Percentiles rank a stretch among this genome's conserved stretches.
These are phyloP conservation scores for Echria macrotheca DNA, from an alignment of 495 filamentous ascomycete species.

Conservation along the genomic window DNA sequence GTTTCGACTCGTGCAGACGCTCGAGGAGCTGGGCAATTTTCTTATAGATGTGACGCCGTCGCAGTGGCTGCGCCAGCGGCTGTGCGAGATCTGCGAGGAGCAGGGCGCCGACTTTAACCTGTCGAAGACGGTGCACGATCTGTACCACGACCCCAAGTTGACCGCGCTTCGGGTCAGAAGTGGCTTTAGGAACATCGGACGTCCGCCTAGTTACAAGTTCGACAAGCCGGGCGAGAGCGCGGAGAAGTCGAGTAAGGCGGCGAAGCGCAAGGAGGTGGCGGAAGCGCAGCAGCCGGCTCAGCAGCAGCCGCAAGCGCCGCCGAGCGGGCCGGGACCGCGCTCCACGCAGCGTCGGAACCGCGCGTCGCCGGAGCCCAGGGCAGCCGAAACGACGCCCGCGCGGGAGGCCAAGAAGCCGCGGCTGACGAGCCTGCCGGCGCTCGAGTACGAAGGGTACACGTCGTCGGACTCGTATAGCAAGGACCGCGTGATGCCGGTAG, in stretches of 20 bases:
- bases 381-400: too few relatives aligned
- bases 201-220: slow-evolving; percentile 34
- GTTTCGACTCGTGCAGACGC: slow-evolving; percentile 40
- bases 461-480: slow-evolving; percentile 37
- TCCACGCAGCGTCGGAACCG: too few relatives aligned
- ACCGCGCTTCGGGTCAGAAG: slow-evolving; percentile 34
- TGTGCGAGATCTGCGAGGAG: slow-evolving; percentile 33
- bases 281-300: too few relatives aligned
- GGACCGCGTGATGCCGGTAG: slow-evolving; percentile 33
- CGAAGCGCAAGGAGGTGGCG: slow-evolving; percentile 25
- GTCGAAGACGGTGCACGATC: slow-evolving; percentile 30
- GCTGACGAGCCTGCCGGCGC: slow-evolving; percentile 22
- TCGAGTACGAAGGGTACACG: slow-evolving; percentile 39
- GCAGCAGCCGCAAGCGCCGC: too few relatives aligned
- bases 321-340: too few relatives aligned
- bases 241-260: neutral
- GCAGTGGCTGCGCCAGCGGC: slow-evolving; percentile 44
- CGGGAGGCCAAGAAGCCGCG: too few relatives aligned
- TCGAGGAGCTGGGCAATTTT: slow-evolving; percentile 41
- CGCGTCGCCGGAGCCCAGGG: too few relatives aligned
- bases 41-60: slow-evolving; percentile 39
- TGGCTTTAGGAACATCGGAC: slow-evolving; percentile 43
- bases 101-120: slow-evolving; percentile 39
- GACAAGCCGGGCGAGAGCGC: slow-evolving; percentile 7
- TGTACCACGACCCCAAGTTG: slow-evolving; percentile 43